Evolutionary conservation across 257 asterid genomes (phyloP).

Genomic region (Solanum bulbocastanum): DNA sequence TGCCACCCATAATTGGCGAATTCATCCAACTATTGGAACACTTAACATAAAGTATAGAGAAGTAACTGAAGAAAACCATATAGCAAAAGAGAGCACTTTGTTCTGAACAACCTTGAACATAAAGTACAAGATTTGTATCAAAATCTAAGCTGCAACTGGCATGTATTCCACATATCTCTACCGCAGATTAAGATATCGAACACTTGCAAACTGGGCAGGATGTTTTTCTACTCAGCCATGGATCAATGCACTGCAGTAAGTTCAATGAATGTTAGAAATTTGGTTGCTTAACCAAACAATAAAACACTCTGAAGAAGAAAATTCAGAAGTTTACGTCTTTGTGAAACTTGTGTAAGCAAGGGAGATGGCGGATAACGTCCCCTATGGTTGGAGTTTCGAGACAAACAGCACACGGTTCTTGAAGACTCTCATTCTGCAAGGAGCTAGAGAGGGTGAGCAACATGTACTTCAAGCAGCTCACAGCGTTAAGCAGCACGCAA

Average conservation of each 20-base stretch:
- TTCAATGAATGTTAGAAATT: not conserved
- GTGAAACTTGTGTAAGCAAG: conserved; percentile 94
- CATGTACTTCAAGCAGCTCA: not conserved
- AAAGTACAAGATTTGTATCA: not conserved
- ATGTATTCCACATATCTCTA: not conserved
- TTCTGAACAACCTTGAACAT: not conserved
- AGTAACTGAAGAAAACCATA: not conserved
- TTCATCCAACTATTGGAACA: not conserved
- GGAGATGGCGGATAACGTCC: conserved; percentile 78
- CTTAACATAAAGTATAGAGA: not conserved
- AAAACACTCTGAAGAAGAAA: not conserved
- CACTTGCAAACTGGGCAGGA: conserved; percentile 90
- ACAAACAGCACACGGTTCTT: conserved; percentile 78
- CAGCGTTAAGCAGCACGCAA: not conserved
- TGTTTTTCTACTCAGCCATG: conserved; percentile 80
- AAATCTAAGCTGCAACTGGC: not conserved
- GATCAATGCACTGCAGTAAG: conserved; percentile 74
- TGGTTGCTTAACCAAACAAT: not conserved
- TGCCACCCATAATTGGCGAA: not conserved
- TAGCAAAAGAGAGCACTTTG: not conserved
- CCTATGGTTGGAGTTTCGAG: conserved; percentile 75
- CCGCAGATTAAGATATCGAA: conserved; percentile 38
- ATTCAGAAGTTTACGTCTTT: conserved; percentile 53
- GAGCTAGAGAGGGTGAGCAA: not conserved
- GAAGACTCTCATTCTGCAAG: conserved; percentile 56